Evolutionary conservation across 768 basidiomycete genomes (phyloP), one percentile per base, ranked within the genome.

Genomic region (Sporobolomyces pararoseus): DNA sequence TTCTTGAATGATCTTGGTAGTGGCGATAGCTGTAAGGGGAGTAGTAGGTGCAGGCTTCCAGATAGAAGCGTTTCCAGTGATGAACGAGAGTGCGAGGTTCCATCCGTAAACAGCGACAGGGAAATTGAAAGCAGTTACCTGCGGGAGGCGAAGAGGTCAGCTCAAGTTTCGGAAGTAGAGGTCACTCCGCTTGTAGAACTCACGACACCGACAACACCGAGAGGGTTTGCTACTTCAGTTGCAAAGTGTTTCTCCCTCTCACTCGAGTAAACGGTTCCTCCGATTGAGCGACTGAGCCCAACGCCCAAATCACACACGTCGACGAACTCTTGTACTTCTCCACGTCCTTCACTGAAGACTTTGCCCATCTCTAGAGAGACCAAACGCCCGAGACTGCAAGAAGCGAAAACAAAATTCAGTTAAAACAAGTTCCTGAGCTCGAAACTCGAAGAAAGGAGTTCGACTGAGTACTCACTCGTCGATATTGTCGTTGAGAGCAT

Each of bases 1-100:
- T 35, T 82, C 78, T 25, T 91, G 83, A 31, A 98, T 82, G 75
- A 97, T 90, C 78, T 86, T 87, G 29, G 90, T 93, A 29, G 92
- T 85, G 0, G 94, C 95, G 66, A 98, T 88, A n/a, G 92, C 84
- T 78, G 62, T 63, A 12, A 77, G 68, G 7, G 94, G 88, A 0
- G 94, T 97, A 3, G 84, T 89, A 3, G 88, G 90, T 0, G 92
- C 89, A 10, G 94, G 94, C 78, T 97, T 97, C 94, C 94, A 97
- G 53, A 98, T 79, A 0, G 91, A 94, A 2, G 91, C 88, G 79
- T 98, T 97, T 23, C 93, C 93, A 34, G 89, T 88, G 2, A 90
- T 88, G 66, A 97, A 81, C 6, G 92, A 90, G 29, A 97, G 83
- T 3, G 91, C 85, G 58, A 95, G 81, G 79, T 97, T 97, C 93